phyloP scores from a whole-genome alignment of 371 early-diverging fungal species.

The Mucor saturninus region DNA sequence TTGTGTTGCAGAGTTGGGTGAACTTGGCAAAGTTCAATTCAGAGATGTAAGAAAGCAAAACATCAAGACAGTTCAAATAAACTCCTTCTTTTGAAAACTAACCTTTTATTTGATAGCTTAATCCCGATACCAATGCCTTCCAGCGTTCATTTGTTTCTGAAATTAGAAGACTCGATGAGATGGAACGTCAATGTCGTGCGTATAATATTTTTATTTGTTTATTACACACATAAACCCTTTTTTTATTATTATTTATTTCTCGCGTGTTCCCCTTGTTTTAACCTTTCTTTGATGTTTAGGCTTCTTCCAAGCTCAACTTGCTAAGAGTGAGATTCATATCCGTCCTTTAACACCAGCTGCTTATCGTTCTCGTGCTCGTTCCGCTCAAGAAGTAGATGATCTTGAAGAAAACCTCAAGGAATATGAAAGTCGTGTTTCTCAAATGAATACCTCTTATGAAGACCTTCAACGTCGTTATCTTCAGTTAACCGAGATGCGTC shows the following conservation, averaged over 20 bases:
- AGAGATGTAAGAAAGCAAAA: slow-evolving; percentile 75
- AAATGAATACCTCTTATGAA: slow-evolving; percentile 89
- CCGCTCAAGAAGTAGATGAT: slow-evolving; percentile 94
- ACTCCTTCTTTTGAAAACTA: not conserved
- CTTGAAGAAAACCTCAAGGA: slow-evolving; percentile 83
- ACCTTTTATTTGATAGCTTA: slow-evolving; percentile 62
- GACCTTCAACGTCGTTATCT: slow-evolving; percentile 83
- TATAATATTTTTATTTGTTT: slow-evolving; percentile 10
- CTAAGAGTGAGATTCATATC: slow-evolving; percentile 77
- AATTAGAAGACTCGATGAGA: slow-evolving; percentile 90
- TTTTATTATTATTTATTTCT: not conserved
- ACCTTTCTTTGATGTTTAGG: slow-evolving; percentile 47
- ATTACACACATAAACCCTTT: not conserved
- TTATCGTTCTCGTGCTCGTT: slow-evolving; percentile 70
- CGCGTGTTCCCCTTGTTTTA: slow-evolving; percentile 5
- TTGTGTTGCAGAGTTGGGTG: slow-evolving; percentile 94
- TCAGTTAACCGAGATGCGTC: slow-evolving; percentile 89
- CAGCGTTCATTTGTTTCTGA: slow-evolving; percentile 95
- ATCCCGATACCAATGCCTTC: slow-evolving; percentile 94
- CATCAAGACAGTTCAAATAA: no score
- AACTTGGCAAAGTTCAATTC: slow-evolving; percentile 93
- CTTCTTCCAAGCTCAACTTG: slow-evolving; percentile 83
- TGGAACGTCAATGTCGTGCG: slow-evolving; percentile 92
- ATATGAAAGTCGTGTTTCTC: slow-evolving; percentile 80
- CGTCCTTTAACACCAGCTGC: slow-evolving; percentile 61